Conservation (phyloP, 768 basidiomycete species). For the Nidularia pulvinata region DNA sequence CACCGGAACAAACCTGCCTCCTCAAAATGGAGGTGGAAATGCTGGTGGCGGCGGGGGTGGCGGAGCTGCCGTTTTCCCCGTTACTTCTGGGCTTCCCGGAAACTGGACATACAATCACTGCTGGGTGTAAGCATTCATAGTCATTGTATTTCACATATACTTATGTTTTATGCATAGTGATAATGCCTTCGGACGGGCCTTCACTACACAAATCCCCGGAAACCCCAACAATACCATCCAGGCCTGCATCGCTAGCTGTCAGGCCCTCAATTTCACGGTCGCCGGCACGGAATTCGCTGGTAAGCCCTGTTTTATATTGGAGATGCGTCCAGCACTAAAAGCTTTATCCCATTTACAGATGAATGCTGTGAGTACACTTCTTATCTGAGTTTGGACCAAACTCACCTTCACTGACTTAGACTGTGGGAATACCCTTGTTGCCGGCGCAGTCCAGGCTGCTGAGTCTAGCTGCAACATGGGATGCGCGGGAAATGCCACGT, state of each 20-base stretch:
- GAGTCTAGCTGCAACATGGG: slow-evolving; percentile 67
- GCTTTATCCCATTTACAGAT: slow-evolving; percentile 9
- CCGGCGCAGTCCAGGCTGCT: slow-evolving; percentile 52
- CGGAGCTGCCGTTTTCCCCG: slow-evolving; percentile 34
- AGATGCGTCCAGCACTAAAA: no score
- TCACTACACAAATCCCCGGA: slow-evolving; percentile 25
- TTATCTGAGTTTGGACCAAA: background rate
- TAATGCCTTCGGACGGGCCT: slow-evolving; percentile 63
- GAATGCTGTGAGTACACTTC: slow-evolving; percentile 41
- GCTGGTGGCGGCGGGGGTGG: slow-evolving; percentile 26
- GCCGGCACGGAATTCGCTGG: slow-evolving; percentile 72
- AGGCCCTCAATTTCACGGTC: slow-evolving; percentile 52
- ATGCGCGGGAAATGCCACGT: slow-evolving; percentile 72
- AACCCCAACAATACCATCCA: slow-evolving; percentile 49
- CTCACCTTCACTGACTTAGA: slow-evolving; percentile 30
- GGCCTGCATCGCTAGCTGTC: slow-evolving; percentile 62
- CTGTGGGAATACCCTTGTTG: slow-evolving; percentile 68
- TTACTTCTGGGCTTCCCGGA: slow-evolving; percentile 49
- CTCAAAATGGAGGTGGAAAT: slow-evolving; percentile 25
- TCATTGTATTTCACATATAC: background rate
- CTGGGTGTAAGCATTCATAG: slow-evolving; percentile 48
- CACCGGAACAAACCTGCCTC: slow-evolving; percentile 56
- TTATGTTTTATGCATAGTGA: slow-evolving; percentile 35
- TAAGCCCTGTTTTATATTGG: slow-evolving; percentile 21
- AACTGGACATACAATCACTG: slow-evolving; percentile 65